Base-by-base conservation (phyloP, 83 land plant genomes). In the Picea mariana region DNA sequence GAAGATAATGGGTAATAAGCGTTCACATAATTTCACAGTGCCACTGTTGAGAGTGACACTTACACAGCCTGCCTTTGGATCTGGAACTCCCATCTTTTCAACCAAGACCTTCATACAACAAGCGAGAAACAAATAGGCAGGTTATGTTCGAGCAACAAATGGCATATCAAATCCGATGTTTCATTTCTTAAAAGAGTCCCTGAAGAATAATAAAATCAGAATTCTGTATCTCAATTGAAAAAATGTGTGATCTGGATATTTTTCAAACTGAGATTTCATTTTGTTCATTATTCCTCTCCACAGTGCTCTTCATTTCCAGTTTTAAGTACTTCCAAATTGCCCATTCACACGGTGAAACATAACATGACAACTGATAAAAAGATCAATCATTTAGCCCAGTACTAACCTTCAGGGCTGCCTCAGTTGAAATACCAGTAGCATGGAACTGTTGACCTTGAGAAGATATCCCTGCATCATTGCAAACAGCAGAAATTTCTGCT, bases 361-460 rank as follows among this genome's bases (percentile, higher is more conserved):
- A 64, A 59, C 17, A 80, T 26, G 7, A 18, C 13, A 80, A 34
- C 59, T 60, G 42, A 34, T 34, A 34, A 34, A n/a, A n/a, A n/a
- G 34, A 34, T 34, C 34, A 34, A 34, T 34, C 34, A 34, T 34
- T 34, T 34, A 34, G 34, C 34, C 34, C 34, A 34, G 34, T 34
- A 34, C 34, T 34, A 34, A 92, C 95, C 98, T 97, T 97, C 1
- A 97, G 86, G 77, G 99, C 99, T 58, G 99, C 99, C 59, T 97
- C 99, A 49, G 99, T 97, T 21, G 99, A 98, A 91, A 97, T 80
- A 0, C 99, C 99, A 55, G 89, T 93, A 5, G 98, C 98, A 59
- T 34, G 34, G 34, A 34, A 34, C 2, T 34, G 34, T 34, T 34
- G 34, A 34, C 34, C 34, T 34, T 34, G 69, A 59, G 62, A 89